A percentile compares a stretch with the other conserved stretches of the same genome.
phyloP scores from a whole-genome alignment of 805 yeast genomes.

The Naumovozyma castellii region DNA sequence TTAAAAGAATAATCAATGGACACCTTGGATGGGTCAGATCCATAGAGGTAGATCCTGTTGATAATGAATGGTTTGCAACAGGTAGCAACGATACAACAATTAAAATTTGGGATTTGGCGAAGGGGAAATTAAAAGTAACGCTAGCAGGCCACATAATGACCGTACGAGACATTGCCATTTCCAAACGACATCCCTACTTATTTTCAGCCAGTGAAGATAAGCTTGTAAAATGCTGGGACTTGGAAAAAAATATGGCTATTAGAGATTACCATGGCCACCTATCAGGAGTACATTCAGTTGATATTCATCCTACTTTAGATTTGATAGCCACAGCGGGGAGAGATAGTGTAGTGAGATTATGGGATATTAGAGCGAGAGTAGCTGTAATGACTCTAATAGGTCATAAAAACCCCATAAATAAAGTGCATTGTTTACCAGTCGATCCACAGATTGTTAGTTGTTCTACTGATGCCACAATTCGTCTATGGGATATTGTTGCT shows the following conservation, averaged over 20 bases:
- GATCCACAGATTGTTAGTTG: conserved; percentile 84
- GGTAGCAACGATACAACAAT: conserved; percentile 86
- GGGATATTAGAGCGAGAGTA: conserved; percentile 83
- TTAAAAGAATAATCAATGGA: conserved; percentile 68
- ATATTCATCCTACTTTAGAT: conserved; percentile 80
- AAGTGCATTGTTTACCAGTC: conserved; percentile 54
- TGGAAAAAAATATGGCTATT: conserved; percentile 72
- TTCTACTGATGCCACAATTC: conserved; percentile 74
- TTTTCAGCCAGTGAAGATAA: conserved; percentile 92
- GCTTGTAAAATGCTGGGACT: conserved; percentile 89
- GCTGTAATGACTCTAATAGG: conserved; percentile 75
- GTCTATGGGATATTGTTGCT: conserved; percentile 81
- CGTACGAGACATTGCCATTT: conserved; percentile 65
- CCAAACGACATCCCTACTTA: conserved; percentile 73
- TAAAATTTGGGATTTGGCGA: conserved; percentile 82
- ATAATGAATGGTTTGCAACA: conserved; percentile 82
- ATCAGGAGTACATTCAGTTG: conserved; percentile 78
- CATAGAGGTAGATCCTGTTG: conserved; percentile 67
- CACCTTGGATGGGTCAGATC: conserved; percentile 90
- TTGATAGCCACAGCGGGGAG: conserved; percentile 78
- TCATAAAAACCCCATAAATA: conserved; percentile 66
- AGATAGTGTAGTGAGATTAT: conserved; percentile 75
- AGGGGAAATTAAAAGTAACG: conserved; percentile 59
- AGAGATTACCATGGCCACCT: conserved; percentile 91
- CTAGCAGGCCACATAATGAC: conserved; percentile 89